A percentile compares a stretch with the other conserved stretches of the same genome.
Conservation (phyloP, 2,329 filamentous ascomycete species). For the Calonectria pseudoreteaudii region DNA sequence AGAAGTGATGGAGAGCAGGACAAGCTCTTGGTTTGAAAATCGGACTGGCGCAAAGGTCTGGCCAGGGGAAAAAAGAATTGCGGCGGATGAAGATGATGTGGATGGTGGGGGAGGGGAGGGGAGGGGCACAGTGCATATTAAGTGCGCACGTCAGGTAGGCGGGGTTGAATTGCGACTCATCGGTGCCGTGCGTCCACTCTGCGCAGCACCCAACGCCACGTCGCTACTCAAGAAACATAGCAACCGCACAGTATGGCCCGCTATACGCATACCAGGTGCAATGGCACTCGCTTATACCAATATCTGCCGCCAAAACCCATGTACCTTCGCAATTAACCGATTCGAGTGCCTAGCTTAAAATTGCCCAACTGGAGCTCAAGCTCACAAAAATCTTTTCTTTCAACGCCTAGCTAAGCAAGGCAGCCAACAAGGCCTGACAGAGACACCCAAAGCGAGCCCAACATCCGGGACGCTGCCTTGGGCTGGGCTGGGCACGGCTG, state of each 20-base stretch:
- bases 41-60: conserved; percentile 51
- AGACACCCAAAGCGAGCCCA: conserved; percentile 1
- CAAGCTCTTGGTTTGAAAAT: conserved; percentile 23
- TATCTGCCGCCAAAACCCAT: conserved; percentile 30
- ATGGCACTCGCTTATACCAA: conserved; percentile 40
- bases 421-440: not conserved
- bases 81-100: conserved; percentile 39
- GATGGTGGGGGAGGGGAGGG: conserved; percentile 49
- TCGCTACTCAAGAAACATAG: conserved; percentile 29
- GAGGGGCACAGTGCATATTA: conserved; percentile 52
- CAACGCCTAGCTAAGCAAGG: conserved; percentile 19
- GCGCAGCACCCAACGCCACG: not conserved
- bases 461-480: conserved; percentile 7
- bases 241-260: conserved; percentile 38
- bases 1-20: conserved; percentile 4
- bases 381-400: conserved; percentile 18
- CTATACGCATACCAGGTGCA: conserved; percentile 44
- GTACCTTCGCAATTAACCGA: conserved; percentile 1
- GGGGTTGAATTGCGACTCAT: conserved; percentile 4
- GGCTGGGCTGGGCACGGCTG: conserved; percentile 4
- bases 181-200: not conserved
- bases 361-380: not conserved
- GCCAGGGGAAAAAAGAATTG: conserved; percentile 39
- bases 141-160: conserved; percentile 30
- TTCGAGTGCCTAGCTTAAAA: conserved; percentile 30